A percentile compares a stretch with the other conserved stretches of the same genome.
Conservation (phyloP, 306 rosid species). For the Acacia acuminata region DNA sequence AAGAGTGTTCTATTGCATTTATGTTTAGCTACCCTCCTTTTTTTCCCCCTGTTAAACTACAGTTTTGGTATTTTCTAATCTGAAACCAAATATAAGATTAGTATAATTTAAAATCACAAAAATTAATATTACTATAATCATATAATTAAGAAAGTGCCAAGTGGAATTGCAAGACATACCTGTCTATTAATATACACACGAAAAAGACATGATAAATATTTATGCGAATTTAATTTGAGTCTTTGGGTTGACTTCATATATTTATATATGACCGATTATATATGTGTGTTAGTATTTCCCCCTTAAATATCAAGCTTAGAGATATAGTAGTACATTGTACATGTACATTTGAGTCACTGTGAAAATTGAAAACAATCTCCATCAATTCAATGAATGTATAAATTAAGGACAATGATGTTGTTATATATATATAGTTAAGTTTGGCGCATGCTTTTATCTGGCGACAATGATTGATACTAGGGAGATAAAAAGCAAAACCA, state of each 20-base stretch:
- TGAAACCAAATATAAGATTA: too few relatives aligned
- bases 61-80: too few relatives aligned
- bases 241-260: too few relatives aligned
- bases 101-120: too few relatives aligned
- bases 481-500: neutral
- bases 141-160: too few relatives aligned
- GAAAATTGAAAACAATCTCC: neutral
- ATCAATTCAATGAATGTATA: neutral
- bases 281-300: neutral
- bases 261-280: neutral
- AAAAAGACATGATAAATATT: neutral
- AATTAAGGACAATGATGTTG: neutral
- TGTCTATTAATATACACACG: neutral
- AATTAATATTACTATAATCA: too few relatives aligned
- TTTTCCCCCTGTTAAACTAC: too few relatives aligned
- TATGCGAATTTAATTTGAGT: neutral
- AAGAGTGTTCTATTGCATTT: too few relatives aligned
- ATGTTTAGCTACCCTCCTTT: too few relatives aligned
- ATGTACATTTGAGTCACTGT: neutral
- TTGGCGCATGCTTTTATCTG: neutral
- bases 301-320: neutral
- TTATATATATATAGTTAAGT: too few relatives aligned
- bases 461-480: neutral
- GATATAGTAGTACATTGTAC: neutral
- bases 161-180: neutral